A percentile compares a stretch with the other conserved stretches of the same genome.
Evolutionary conservation across 2,329 filamentous ascomycete species (phyloP).

Genomic region (Bertia moriformis): DNA sequence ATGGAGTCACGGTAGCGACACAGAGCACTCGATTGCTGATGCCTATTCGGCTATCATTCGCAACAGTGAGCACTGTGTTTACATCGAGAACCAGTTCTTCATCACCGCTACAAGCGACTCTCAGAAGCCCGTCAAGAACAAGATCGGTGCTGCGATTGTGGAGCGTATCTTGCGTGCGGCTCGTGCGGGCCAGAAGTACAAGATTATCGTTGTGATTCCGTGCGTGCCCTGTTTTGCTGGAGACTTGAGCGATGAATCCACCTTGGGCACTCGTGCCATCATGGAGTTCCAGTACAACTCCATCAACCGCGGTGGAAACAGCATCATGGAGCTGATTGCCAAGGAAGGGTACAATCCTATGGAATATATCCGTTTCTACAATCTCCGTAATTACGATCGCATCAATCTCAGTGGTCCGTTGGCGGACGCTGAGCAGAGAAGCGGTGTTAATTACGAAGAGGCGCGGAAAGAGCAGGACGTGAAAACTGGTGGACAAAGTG

Average conservation of each 20-base stretch:
- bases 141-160: slow-evolving; percentile 66
- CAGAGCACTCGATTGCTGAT: slow-evolving; percentile 69
- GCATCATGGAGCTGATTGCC: slow-evolving; percentile 59
- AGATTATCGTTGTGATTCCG: slow-evolving; percentile 65
- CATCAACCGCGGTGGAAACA: slow-evolving; percentile 64
- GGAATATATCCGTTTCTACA: slow-evolving; percentile 71
- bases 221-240: slow-evolving; percentile 72
- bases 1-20: slow-evolving; percentile 35
- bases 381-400: slow-evolving; percentile 70
- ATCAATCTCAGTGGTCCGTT: slow-evolving; percentile 58
- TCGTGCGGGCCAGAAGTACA: slow-evolving; percentile 50
- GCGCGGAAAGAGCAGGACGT: slow-evolving; percentile 48
- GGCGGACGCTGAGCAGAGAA: slow-evolving; percentile 40
- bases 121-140: slow-evolving; percentile 62
- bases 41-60: slow-evolving; percentile 64
- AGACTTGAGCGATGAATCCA: slow-evolving; percentile 58
- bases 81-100: slow-evolving; percentile 78
- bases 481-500: slow-evolving; percentile 20
- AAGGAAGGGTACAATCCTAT: slow-evolving; percentile 50
- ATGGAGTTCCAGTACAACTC: slow-evolving; percentile 79
- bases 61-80: slow-evolving; percentile 58
- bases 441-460: slow-evolving; percentile 54
- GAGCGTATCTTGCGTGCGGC: slow-evolving; percentile 62
- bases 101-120: slow-evolving; percentile 64
- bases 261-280: slow-evolving; percentile 66